Percentiles rank a stretch among this genome's conserved stretches.
phyloP scores from a whole-genome alignment of 345 rosid species.

The Nephelium lappaceum region DNA sequence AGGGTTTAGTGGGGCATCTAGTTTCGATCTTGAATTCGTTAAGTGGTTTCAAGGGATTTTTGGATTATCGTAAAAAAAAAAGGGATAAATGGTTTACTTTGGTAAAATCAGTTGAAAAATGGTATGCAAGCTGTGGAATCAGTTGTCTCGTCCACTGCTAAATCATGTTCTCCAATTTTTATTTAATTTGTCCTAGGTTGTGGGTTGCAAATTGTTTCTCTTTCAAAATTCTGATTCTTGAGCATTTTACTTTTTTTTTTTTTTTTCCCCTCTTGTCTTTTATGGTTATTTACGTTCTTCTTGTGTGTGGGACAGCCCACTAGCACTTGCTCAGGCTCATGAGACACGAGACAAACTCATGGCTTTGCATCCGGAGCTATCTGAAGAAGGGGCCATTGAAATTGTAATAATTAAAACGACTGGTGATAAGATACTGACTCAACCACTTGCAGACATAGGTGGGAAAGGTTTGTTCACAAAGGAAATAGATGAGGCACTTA shows the following conservation, averaged over 20 bases:
- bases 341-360: slow-evolving; percentile 84
- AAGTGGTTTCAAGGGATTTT: no score
- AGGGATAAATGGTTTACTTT: no score
- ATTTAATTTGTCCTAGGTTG: background rate
- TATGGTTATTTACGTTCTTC: slow-evolving; percentile 34
- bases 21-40: no score
- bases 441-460: slow-evolving; percentile 98
- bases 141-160: background rate
- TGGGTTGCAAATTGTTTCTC: background rate
- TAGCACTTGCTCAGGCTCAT: slow-evolving; percentile 98
- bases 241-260: background rate
- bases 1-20: no score
- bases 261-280: background rate
- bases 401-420: slow-evolving; percentile 95
- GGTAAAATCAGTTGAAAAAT: background rate
- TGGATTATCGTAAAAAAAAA: no score
- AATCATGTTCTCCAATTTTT: background rate
- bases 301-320: slow-evolving; percentile 68
- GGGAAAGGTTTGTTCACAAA: slow-evolving; percentile 98
- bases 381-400: slow-evolving; percentile 86
- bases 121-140: background rate
- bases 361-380: slow-evolving; percentile 71
- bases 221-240: background rate
- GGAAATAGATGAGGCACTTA: slow-evolving; percentile 91
- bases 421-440: slow-evolving; percentile 85